Base-by-base conservation (phyloP, 148 eudicot genomes). In the Polygonum aviculare region DNA sequence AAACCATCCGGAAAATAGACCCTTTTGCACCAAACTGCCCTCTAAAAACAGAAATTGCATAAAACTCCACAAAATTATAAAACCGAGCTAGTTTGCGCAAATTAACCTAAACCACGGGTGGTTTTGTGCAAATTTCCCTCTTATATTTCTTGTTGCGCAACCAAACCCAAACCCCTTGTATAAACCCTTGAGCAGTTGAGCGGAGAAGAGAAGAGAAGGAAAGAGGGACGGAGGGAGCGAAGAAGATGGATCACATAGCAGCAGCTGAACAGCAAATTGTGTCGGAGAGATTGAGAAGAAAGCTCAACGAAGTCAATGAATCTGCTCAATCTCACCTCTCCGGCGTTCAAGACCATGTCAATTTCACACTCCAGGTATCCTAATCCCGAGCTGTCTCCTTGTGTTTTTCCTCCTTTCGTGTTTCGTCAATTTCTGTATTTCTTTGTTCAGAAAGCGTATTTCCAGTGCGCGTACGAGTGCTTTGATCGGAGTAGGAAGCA, bases 321-420 rank as follows among this genome's bases (percentile, higher is more conserved):
- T 84, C 88, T 48, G 96, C 97, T 18, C 87, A 94, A 81, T 60
- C 87, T 36, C 91, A 92, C 22, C 98, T 94, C 80, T 83, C 89
- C 60, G 79, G 80, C 49, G 81, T 94, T 26, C 92, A 92, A 80
- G 96, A 94, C 81, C 97, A 94, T 77, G 87, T 94, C 90, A 89
- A 92, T 85, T 94, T 92, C 87, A 92, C 92, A 76, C 93, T 94
- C 48, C 98, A 92, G 92, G 97, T 88, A 40, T 26, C 50, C 72
- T 26, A 51, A 12, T 77, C 47, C 49, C 26, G 6, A 15, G 16
- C 65, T 16, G 14, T 54, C 48, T 69, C 21, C 31, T n/a, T n/a
- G 54, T 44, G 26, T 11, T 36, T 65, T 55, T 55, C 26, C 10
- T 55, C 18, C 36, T 65, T 38, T 67, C 72, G 36, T 4, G 50